A percentile compares a stretch with the other conserved stretches of the same genome.
Evolutionary conservation across 495 filamentous ascomycete species (phyloP).

Genomic region (Hamigera avellanea): DNA sequence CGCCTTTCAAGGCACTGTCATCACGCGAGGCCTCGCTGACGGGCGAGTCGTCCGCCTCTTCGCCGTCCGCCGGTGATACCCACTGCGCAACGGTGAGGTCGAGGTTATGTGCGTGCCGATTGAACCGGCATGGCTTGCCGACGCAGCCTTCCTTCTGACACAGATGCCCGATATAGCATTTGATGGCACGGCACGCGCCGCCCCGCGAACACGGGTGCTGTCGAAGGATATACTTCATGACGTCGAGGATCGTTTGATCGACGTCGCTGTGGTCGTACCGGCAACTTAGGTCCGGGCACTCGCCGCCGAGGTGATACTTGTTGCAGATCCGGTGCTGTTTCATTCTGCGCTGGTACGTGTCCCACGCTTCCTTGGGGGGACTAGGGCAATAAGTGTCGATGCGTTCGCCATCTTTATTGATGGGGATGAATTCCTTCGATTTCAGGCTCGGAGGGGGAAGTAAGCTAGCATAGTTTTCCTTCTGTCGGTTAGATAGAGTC

Average conservation of each 20-base stretch:
- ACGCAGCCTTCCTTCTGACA: slow-evolving; percentile 32
- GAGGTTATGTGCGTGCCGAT: slow-evolving; percentile 17
- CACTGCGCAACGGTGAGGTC: slow-evolving; percentile 19
- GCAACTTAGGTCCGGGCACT: slow-evolving; percentile 26
- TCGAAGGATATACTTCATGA: slow-evolving; percentile 26
- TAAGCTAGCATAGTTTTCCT: slow-evolving; percentile 7
- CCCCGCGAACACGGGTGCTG: slow-evolving; percentile 24
- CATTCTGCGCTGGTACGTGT: slow-evolving; percentile 20
- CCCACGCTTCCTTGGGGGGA: slow-evolving; percentile 15
- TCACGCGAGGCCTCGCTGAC: slow-evolving; percentile 13
- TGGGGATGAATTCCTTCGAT: slow-evolving; percentile 22
- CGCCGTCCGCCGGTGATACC: slow-evolving; percentile 14
- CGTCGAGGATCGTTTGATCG: slow-evolving; percentile 17
- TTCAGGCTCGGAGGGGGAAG: slow-evolving; percentile 15
- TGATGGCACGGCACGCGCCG: slow-evolving; percentile 23
- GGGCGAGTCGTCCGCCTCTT: slow-evolving; percentile 10
- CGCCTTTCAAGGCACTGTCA: too few species aligned
- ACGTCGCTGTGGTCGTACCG: slow-evolving; percentile 27
- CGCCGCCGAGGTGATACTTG: slow-evolving; percentile 28
- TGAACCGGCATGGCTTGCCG: slow-evolving; percentile 26
- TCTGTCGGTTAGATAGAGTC: neutral
- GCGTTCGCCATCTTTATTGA: slow-evolving; percentile 33
- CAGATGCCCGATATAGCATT: slow-evolving; percentile 34
- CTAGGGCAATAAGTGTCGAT: slow-evolving; percentile 25
- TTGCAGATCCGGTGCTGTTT: slow-evolving; percentile 31